Base-by-base conservation (phyloP, 306 rosid genomes). In the Quercus mongolica region DNA sequence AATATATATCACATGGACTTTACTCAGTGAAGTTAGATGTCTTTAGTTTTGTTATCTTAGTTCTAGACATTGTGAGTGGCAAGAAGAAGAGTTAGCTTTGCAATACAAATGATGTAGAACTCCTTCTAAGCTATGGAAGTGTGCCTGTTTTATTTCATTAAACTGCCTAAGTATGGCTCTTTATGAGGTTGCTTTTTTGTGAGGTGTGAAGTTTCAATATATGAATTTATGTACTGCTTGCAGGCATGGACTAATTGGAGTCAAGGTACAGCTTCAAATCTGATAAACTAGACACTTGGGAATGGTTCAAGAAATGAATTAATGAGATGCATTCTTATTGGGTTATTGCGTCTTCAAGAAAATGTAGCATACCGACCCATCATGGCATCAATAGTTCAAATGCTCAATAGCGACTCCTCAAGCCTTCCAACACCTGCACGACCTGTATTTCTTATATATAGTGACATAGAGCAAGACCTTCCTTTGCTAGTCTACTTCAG, bases 61-160 rank as follows among this genome's bases (percentile, higher is more conserved):
- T 44, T 44, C 51, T 44, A 44, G 3, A 44, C 14, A 44, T 44
- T 44, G 51, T 44, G 51, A 44, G 51, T 44, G 51, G 51, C 10
- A 44, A 44, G 51, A 44, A 7, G 10, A 58, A 44, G 51, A 44
- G 51, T 44, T 44, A 0, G 51, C 51, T 10, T 44, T 44, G 51
- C 13, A 44, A 44, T 59, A 35, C 69, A 23, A 56, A 38, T 13
- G 38, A 74, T 58, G 33, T 74, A 30, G 69, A 20, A 28, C 70
- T 57, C 78, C 78, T 58, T 57, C 78, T 38, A n/a, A 74, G 78
- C 31, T 59, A 74, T 74, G 78, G 38, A 58, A 74, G 78, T 41
- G 8, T 51, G 33, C 38, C 38, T 49, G 6, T 25, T 35, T 35
- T 35, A 35, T 6, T 6, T 35, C 8, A 1, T 35, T 6, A 35